Percentiles rank a stretch among this genome's conserved stretches.
These are phyloP conservation scores for Populus hybrid DNA, from an alignment of 441 rosid genomes.

Conservation along the genomic window DNA sequence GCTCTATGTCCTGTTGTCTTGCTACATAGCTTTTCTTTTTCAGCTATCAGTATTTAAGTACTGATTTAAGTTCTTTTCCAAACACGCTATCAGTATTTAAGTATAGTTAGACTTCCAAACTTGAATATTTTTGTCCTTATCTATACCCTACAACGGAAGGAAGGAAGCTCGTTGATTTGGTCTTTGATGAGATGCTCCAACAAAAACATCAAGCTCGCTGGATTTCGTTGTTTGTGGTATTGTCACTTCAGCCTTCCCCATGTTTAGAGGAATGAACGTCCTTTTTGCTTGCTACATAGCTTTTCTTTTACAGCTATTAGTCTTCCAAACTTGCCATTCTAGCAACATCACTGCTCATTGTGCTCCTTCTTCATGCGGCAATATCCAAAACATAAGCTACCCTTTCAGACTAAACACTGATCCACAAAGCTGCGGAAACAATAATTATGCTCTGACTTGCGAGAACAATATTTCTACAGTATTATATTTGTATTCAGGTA, in stretches of 20 bases:
- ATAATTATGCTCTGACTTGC: neutral
- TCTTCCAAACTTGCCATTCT: neutral
- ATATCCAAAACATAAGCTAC: conserved; percentile 1
- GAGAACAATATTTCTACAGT: conserved; percentile 1
- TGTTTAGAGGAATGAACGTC: neutral
- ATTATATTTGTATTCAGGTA: neutral
- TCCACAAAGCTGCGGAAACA: conserved; percentile 13
- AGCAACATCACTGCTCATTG: neutral
- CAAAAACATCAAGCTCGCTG: no score
- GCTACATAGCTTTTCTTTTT: no score
- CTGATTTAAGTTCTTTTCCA: no score
- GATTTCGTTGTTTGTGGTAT: neutral
- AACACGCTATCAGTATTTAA: no score
- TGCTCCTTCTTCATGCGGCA: conserved; percentile 13
- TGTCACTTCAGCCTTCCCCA: neutral
- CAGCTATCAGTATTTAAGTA: no score
- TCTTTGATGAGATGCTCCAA: no score
- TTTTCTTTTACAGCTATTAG: neutral
- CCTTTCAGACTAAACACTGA: conserved; percentile 20
- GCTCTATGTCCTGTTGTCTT: no score
- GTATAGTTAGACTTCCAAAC: no score
- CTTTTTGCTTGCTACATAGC: neutral
- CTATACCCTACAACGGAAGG: no score
- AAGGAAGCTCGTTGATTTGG: no score
- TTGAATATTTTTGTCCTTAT: no score